Evolutionary conservation across 768 basidiomycete species (phyloP).

Genomic region (Phlebiopsis gigantea): DNA sequence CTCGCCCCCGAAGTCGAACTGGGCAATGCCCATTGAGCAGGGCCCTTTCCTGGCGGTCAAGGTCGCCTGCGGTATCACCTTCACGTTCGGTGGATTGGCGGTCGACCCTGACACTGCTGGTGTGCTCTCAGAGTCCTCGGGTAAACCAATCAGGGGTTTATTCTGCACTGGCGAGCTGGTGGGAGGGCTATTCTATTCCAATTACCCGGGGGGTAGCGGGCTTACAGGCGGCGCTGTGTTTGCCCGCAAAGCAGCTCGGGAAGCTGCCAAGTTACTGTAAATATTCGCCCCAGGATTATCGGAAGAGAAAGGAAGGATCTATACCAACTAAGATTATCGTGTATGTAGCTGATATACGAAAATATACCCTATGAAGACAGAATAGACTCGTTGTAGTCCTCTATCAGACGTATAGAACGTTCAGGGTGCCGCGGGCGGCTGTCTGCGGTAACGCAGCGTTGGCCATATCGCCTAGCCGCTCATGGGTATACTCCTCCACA

Average conservation of each 20-base stretch:
- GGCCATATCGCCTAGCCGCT: background rate
- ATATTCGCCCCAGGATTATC: background rate
- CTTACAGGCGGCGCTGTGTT: constrained; percentile 63
- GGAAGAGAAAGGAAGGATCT: background rate
- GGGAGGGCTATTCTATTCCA: constrained; percentile 55
- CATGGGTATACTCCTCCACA: background rate
- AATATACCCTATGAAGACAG: background rate
- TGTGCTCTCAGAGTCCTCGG: constrained; percentile 40
- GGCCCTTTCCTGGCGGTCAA: constrained; percentile 61
- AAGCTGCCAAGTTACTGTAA: constrained; percentile 31
- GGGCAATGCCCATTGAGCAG: constrained; percentile 53
- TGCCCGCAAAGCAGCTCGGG: constrained; percentile 48
- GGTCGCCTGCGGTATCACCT: constrained; percentile 65
- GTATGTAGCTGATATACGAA: background rate
- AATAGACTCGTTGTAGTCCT: background rate
- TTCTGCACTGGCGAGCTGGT: constrained; percentile 70
- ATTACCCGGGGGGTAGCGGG: constrained; percentile 70
- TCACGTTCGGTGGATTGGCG: constrained; percentile 65
- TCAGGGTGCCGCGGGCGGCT: background rate
- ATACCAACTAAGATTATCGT: background rate
- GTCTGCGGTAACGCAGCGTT: background rate
- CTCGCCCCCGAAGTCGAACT: constrained; percentile 56
- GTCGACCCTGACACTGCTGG: constrained; percentile 50
- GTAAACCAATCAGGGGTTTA: constrained; percentile 43
- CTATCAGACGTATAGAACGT: background rate